Base-by-base conservation (phyloP, 495 filamentous ascomycete genomes). In the Neurospora sublineolata region DNA sequence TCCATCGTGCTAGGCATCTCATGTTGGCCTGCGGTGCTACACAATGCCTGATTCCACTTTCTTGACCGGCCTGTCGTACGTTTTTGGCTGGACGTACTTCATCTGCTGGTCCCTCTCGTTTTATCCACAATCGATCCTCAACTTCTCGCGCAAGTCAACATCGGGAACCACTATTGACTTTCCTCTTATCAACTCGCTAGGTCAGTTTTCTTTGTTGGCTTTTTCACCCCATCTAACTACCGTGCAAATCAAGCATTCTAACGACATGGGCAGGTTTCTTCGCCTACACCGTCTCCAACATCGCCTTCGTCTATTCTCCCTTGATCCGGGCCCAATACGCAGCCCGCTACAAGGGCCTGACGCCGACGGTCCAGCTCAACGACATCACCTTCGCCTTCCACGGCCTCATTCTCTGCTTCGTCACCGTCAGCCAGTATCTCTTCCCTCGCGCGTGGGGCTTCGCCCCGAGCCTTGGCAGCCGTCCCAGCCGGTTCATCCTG, bases 341-440 rank as follows among this genome's bases (percentile, higher is more conserved):
- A 8, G 85, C 86, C n/a, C 88, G 96, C 38, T 87, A 98, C 76
- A 76, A 84, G 16, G 86, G 89, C 0, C 86, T 90, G 16, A 88
- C 90, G 38, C 91, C 94, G 1, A 97, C 94, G 0, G 94, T 97
- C 36, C 88, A 90, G 38, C 88, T 91, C 79, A 99, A 98, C 77
- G 95, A 99, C 79, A 84, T 99, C 33, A 89, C 89, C 2, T 99
- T 97, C 77, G 92, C 92, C 3, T 76, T 78, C 4, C 94, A 97
- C 79, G 94, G 91, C 23, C 82, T 92, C 14, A 40, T 94, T 0
- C 73, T 97, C 23, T 91, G 87, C 74, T 60, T 85, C 9, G 77
- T 97, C 40, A 84, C 87, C 0, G 89, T 90, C 71, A 89, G 86
- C 37, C 94, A 97, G 78, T 89, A 88, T 70, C 93, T 92, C 74